Evolutionary conservation across 495 filamentous ascomycete genomes (phyloP).

Genomic region (Monascus purpureus): DNA sequence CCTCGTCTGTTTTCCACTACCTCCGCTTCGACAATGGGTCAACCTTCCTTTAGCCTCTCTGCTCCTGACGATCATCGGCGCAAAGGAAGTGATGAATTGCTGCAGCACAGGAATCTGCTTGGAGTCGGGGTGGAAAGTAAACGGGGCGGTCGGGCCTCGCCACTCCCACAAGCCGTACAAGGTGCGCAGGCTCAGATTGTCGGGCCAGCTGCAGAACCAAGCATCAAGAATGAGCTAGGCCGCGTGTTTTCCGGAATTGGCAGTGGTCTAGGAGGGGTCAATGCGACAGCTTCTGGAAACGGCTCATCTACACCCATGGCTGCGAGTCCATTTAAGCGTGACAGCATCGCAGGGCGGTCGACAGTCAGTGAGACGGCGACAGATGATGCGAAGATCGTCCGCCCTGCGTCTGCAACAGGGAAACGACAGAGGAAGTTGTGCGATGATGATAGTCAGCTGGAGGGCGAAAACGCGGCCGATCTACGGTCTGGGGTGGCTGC

Average conservation of each 20-base stretch:
- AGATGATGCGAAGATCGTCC: slow-evolving; percentile 23
- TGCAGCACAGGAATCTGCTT: slow-evolving; percentile 32
- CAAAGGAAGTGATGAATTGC: slow-evolving; percentile 46
- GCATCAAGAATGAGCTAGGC: slow-evolving; percentile 83
- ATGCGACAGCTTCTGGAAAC: slow-evolving; percentile 36
- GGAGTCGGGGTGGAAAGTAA: slow-evolving; percentile 30
- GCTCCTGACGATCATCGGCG: slow-evolving; percentile 24
- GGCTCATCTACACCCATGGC: slow-evolving; percentile 42
- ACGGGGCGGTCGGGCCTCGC: slow-evolving; percentile 47
- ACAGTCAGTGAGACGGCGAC: slow-evolving; percentile 19
- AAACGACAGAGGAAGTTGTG: slow-evolving; percentile 40
- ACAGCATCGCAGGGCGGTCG: slow-evolving; percentile 22
- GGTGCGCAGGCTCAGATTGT: slow-evolving; percentile 69
- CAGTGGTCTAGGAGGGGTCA: slow-evolving; percentile 59
- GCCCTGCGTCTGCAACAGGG: slow-evolving; percentile 38
- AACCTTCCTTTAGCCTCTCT: slow-evolving; percentile 13
- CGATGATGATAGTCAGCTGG: slow-evolving; percentile 42
- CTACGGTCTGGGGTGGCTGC: slow-evolving; percentile 42
- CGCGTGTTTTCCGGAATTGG: slow-evolving; percentile 86
- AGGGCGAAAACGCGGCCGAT: slow-evolving; percentile 43
- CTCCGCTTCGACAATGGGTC: slow-evolving; percentile 9
- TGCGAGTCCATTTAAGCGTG: slow-evolving; percentile 40
- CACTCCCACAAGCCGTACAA: slow-evolving; percentile 82
- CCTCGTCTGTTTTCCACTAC: slow-evolving; percentile 15
- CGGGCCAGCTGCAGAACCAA: slow-evolving; percentile 62